Percentiles rank a stretch among this genome's conserved stretches.
Evolutionary conservation across 2,329 filamentous ascomycete species (phyloP).

Genomic region (Corinectria fuckeliana): DNA sequence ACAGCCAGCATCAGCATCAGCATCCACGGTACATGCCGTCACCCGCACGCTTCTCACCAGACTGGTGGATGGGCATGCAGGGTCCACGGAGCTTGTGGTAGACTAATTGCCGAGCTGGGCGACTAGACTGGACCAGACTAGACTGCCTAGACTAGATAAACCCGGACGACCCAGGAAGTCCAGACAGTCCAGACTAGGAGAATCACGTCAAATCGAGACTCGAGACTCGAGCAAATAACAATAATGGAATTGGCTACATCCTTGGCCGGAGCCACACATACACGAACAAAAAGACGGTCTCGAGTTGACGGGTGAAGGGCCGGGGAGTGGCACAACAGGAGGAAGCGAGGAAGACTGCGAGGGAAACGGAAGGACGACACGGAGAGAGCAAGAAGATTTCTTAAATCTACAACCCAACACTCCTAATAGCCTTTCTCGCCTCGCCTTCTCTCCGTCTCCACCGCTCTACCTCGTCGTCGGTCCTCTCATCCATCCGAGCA

Average conservation of each 20-base stretch:
- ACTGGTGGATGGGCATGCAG: neutral
- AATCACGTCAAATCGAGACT: neutral
- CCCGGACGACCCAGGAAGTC: neutral
- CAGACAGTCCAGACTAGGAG: neutral
- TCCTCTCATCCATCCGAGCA: constrained; percentile 13
- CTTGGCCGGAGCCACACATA: neutral
- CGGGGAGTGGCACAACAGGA: neutral
- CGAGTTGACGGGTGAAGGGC: neutral
- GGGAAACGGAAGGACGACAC: neutral
- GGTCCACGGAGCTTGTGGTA: neutral
- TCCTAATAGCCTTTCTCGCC: too few relatives aligned
- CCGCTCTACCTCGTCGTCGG: constrained; percentile 3
- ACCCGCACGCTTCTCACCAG: neutral
- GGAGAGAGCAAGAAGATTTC: neutral
- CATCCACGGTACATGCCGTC: constrained; percentile 3
- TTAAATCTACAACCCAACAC: too few relatives aligned
- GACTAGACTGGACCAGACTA: neutral
- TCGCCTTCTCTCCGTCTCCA: constrained; percentile 18
- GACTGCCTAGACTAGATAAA: neutral
- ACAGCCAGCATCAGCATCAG: neutral
- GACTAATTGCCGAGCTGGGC: neutral
- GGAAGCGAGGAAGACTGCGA: too few relatives aligned
- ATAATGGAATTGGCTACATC: neutral
- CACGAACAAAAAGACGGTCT: neutral
- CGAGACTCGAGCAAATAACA: neutral